Evolutionary conservation across 1,284 basidiomycete genomes (phyloP), one percentile per base, ranked within the genome.

Genomic region (Caloboletus firmus): DNA sequence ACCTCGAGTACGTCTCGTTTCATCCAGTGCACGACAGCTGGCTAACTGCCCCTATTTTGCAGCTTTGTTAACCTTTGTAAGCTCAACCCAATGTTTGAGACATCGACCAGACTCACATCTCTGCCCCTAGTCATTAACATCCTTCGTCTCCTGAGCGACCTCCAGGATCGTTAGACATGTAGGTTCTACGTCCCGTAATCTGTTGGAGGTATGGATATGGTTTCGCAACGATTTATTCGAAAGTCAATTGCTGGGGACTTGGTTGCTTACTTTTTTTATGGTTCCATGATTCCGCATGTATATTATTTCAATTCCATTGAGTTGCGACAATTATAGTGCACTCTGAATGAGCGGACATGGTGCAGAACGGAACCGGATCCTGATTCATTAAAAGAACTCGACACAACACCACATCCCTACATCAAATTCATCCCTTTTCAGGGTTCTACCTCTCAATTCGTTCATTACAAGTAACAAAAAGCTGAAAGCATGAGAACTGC

Each of bases 1-100:
- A 94, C 72, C 86, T 94, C 54, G 91, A 94, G 86, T 89, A 68
- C 60, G 82, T 79, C 37, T 46, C 22, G 2, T 40, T 37, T 18
- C 41, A 22, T 51, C 9, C 22, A 36, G 45, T 47, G n/a, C 15
- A 31, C 36, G 13, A 7, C 28, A 18, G 0, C 41, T 45, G 15
- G 39, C 57, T 48, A 39, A 59, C n/a, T 35, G 35, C 31, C 22
- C 54, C 26, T 52, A 15, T 52, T 31, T 37, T n/a, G 18, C 51
- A 84, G 82, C 64, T 87, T 88, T 65, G 77, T 88, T 68, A 88
- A 93, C 65, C 80, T 93, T 49, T 93, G 84, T 86, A 71, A 71
- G 83, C 74, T 45, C n/a, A 54, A n/a, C 41, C 18, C 9, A 3
- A 6, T 11, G 6, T 26, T 11, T 40, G 18, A 12, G 18, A 17